These are phyloP conservation scores for Clavispora santaluciae DNA, from an alignment of 805 yeast genomes.

Conservation along the genomic window DNA sequence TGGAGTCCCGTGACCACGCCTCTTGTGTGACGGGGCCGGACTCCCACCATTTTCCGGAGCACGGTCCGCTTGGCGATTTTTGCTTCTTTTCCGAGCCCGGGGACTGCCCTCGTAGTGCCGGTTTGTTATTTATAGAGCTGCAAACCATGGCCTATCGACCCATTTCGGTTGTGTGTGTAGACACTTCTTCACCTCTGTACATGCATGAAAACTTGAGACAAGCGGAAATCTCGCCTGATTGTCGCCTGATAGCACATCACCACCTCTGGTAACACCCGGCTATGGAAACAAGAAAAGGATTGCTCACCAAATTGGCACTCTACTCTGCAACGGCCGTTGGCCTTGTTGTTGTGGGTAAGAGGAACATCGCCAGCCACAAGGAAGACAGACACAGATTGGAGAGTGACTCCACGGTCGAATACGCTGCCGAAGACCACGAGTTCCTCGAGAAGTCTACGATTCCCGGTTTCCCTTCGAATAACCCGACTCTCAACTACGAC, in stretches of 20 bases:
- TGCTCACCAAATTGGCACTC: slow-evolving; percentile 30
- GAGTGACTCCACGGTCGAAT: slow-evolving; percentile 32
- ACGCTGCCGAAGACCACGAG: slow-evolving; percentile 21
- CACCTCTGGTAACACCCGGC: background rate
- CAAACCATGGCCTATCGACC: too few species aligned
- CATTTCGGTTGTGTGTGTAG: background rate
- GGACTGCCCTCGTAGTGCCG: too few species aligned
- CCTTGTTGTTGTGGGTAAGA: slow-evolving; percentile 31
- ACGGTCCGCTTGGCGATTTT: too few species aligned
- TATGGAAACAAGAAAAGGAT: slow-evolving; percentile 35
- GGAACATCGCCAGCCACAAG: slow-evolving; percentile 29
- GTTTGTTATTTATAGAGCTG: too few species aligned
- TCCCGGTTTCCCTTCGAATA: slow-evolving; percentile 51
- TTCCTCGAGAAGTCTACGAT: slow-evolving; percentile 27
- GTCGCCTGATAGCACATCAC: background rate
- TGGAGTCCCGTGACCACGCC: too few species aligned
- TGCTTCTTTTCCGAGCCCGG: too few species aligned
- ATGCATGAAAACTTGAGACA: background rate
- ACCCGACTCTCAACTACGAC: slow-evolving; percentile 28
- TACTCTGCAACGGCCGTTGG: slow-evolving; percentile 28
- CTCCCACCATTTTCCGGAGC: too few species aligned
- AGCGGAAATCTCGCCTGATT: background rate
- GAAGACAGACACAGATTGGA: slow-evolving; percentile 32
- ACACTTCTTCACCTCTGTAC: background rate
- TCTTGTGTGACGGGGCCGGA: too few species aligned